Base-by-base conservation (phyloP, 2,329 filamentous ascomycete genomes). In the Clarireedia paspali region DNA sequence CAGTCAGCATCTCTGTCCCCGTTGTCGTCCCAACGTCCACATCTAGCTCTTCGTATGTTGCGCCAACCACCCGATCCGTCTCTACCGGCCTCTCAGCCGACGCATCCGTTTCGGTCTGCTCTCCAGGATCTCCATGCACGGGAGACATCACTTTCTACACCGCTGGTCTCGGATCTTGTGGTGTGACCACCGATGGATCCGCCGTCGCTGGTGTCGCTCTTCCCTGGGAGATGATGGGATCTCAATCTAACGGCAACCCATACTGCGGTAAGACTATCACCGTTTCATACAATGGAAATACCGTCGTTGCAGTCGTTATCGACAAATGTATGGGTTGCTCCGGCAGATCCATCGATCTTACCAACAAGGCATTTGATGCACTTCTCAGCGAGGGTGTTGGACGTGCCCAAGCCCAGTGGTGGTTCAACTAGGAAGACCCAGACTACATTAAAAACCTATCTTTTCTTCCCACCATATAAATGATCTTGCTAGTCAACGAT, bases 291-390 rank as follows among this genome's bases (percentile, higher is more conserved):
- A 73, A 65, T 42, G 75, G 87, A 69, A 79, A 80, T 69, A 77
- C 76, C 2, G 69, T 75, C 63, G 74, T 70, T 2, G 88, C 82
- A 59, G 78, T 64, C 3, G 81, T 91, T 59, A 79, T 78, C 52
- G 89, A 94, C 75, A 89, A 88, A 74, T 94, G 89, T 77, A 80
- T 81, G 72, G 84, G 85, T 64, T 94, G 89, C 70, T 66, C 51
- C 49, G 52, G 64, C 36, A 61, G 69, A 42, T 74, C 77, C 64
- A 79, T 90, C 49, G 87, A 90, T 65, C 75, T 86, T 62, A 81
- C 78, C 61, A 50, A 36, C 34, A 23, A 34, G 9, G 53, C 38
- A 9, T 55, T 44, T 2, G 26, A 50, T 45, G 72, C 76, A 20
- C 73, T 88, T 53, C 62, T 77, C 55, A 66, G 70, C 26, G 69